A percentile compares a stretch with the other conserved stretches of the same genome.
Conservation (phyloP, 2,329 filamentous ascomycete genomes). For the Fusarium virguliforme region DNA sequence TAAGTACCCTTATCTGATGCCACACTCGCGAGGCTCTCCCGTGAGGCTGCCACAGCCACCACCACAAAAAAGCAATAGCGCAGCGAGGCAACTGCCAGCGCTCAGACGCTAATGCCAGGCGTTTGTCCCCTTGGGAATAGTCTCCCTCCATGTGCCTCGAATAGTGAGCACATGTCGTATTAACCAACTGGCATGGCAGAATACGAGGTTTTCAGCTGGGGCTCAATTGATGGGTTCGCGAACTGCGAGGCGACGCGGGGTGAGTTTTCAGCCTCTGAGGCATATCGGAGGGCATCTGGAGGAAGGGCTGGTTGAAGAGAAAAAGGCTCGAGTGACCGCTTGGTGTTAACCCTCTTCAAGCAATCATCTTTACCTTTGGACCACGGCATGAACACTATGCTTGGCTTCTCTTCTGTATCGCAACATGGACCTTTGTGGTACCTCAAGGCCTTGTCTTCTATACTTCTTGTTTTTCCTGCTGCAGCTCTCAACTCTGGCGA, state of each 20-base stretch:
- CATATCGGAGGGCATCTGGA: neutral
- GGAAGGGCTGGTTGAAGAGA: neutral
- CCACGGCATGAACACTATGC: constrained; percentile 3
- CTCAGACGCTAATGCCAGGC: neutral
- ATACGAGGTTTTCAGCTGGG: neutral
- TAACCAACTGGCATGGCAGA: constrained; percentile 3
- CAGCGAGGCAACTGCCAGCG: neutral
- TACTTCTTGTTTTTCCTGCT: neutral
- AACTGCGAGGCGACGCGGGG: neutral
- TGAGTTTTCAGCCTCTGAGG: constrained; percentile 3
- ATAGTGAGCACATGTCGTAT: neutral
- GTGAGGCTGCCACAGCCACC: constrained; percentile 10
- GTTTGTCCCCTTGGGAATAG: constrained; percentile 5
- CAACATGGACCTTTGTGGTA: neutral
- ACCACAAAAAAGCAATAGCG: neutral
- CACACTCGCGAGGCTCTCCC: neutral
- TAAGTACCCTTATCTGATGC: constrained; percentile 1
- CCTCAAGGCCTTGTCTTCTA: neutral
- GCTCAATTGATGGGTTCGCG: neutral
- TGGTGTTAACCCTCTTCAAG: neutral
- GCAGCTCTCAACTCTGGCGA: neutral
- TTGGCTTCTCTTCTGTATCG: neutral
- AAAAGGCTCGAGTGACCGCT: neutral
- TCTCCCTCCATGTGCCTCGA: neutral
- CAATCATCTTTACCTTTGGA: neutral